Percentiles rank a stretch among this genome's conserved stretches.
These are phyloP conservation scores for Neurospora hispaniola DNA, from an alignment of 495 filamentous ascomycete genomes.

Conservation along the genomic window DNA sequence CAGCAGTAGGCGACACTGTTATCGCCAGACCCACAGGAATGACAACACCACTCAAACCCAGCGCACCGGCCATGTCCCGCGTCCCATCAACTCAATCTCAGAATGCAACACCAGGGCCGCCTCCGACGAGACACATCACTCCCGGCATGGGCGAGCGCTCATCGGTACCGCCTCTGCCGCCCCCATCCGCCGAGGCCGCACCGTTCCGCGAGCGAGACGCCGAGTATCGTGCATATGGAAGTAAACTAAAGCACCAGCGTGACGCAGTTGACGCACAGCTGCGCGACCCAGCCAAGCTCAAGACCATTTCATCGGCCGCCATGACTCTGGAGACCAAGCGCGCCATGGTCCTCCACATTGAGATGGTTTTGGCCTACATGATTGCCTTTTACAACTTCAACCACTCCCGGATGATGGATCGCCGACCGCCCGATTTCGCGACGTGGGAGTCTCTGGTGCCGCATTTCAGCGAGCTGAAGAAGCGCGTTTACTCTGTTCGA, in stretches of 20 bases:
- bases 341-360: slow-evolving; percentile 24
- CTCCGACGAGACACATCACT: slow-evolving; percentile 23
- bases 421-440: slow-evolving; percentile 11
- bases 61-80: slow-evolving; percentile 34
- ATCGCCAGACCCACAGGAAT: slow-evolving; percentile 19
- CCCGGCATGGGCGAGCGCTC: slow-evolving; percentile 27
- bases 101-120: slow-evolving; percentile 27
- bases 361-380: slow-evolving; percentile 35
- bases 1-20: slow-evolving; percentile 11
- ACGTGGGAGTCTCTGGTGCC: slow-evolving; percentile 22
- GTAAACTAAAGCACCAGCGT: slow-evolving; percentile 34
- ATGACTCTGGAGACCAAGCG: slow-evolving; percentile 15
- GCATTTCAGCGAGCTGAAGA: slow-evolving; percentile 23
- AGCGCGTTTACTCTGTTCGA: slow-evolving; percentile 8
- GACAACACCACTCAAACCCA: slow-evolving; percentile 34
- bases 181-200: slow-evolving; percentile 19
- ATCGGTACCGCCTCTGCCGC: not conserved
- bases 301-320: not conserved
- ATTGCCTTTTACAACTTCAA: slow-evolving; percentile 24
- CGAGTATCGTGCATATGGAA: slow-evolving; percentile 23
- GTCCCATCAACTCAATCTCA: slow-evolving; percentile 37
- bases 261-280: slow-evolving; percentile 31
- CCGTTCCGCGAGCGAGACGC: slow-evolving; percentile 11
- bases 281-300: slow-evolving; percentile 9
- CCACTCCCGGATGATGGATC: slow-evolving; percentile 13